Evolutionary conservation across 208 protist species (phyloP).

Genomic region (Lotmaria passim): DNA sequence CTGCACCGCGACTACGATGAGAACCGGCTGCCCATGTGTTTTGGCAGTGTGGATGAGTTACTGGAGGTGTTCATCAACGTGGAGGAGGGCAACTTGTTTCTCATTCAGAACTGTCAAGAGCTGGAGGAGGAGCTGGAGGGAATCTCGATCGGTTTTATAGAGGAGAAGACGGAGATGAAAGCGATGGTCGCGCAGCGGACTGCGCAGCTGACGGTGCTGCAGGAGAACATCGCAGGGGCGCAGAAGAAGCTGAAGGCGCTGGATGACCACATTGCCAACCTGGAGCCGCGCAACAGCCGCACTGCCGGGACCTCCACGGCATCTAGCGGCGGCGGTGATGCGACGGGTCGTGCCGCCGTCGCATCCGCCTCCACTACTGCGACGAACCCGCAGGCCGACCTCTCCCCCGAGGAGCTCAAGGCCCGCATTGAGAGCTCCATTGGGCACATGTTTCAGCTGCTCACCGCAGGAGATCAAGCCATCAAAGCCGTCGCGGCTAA

Average conservation of each 20-base stretch:
- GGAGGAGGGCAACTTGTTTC: conserved; percentile 96
- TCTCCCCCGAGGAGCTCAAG: conserved; percentile 76
- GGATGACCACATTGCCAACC: conserved; percentile 55
- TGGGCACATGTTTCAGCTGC: conserved; percentile 64
- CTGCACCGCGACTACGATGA: conserved; percentile 74
- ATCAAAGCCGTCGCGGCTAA: conserved; percentile 36
- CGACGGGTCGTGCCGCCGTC: too few species aligned
- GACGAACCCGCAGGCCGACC: conserved; percentile 3
- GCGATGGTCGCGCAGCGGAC: conserved; percentile 82
- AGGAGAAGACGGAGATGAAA: conserved; percentile 88
- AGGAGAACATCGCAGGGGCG: conserved; percentile 75
- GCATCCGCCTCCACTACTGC: not conserved
- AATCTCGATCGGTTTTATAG: conserved; percentile 82
- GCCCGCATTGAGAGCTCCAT: conserved; percentile 68
- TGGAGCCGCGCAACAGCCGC: conserved; percentile 48
- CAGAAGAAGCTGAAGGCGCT: conserved; percentile 77
- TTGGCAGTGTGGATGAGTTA: conserved; percentile 90
- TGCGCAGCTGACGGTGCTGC: conserved; percentile 85
- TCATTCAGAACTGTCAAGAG: conserved; percentile 96
- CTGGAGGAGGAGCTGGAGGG: conserved; percentile 95
- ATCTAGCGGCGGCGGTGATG: too few species aligned
- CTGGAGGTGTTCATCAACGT: conserved; percentile 95
- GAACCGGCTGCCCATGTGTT: conserved; percentile 92
- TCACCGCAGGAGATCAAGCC: conserved; percentile 52
- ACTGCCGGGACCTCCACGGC: not conserved